Percentiles rank a stretch among this genome's conserved stretches.
Evolutionary conservation across 805 yeast species (phyloP).

Genomic region (Ogataea methylovora): DNA sequence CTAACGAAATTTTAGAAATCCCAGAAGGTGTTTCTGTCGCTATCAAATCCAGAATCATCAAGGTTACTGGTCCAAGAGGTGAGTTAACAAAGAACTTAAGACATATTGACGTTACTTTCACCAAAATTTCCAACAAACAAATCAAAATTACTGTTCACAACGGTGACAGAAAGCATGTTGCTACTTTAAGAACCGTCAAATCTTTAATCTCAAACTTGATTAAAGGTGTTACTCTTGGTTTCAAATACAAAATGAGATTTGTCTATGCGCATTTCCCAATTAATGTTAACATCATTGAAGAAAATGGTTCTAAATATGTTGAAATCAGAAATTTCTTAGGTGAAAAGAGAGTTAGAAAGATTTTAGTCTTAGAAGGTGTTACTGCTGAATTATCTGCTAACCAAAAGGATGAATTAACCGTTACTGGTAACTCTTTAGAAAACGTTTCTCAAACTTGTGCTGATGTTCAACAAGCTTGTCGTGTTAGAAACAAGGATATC

Average conservation of each 20-base stretch:
- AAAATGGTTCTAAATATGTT: conserved; percentile 64
- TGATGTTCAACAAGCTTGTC: conserved; percentile 94
- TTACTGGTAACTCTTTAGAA: conserved; percentile 94
- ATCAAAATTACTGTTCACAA: conserved; percentile 91
- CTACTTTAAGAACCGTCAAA: conserved; percentile 97
- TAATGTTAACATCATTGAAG: conserved; percentile 86
- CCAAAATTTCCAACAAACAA: conserved; percentile 61
- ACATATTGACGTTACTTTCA: conserved; percentile 93
- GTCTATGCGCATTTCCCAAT: conserved; percentile 99
- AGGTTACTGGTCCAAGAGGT: conserved; percentile 98
- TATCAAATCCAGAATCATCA: conserved; percentile 86
- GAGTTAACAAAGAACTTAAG: conserved; percentile 79
- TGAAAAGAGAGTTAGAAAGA: conserved; percentile 93
- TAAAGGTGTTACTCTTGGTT: conserved; percentile 99
- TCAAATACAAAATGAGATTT: conserved; percentile 99
- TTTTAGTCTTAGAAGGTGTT: conserved; percentile 86
- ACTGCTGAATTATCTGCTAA: conserved; percentile 68
- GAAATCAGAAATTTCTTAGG: conserved; percentile 99
- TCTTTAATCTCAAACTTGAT: conserved; percentile 89
- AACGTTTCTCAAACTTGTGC: conserved; percentile 98
- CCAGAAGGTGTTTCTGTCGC: conserved; percentile 91
- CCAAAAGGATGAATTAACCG: conserved; percentile 91
- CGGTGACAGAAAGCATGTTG: conserved; percentile 99
- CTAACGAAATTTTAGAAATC: conserved; percentile 49
- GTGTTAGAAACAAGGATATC: conserved; percentile 99